Evolutionary conservation across 73 alveolate genomes (phyloP).

Genomic region (Symbiodinium pilosum): DNA sequence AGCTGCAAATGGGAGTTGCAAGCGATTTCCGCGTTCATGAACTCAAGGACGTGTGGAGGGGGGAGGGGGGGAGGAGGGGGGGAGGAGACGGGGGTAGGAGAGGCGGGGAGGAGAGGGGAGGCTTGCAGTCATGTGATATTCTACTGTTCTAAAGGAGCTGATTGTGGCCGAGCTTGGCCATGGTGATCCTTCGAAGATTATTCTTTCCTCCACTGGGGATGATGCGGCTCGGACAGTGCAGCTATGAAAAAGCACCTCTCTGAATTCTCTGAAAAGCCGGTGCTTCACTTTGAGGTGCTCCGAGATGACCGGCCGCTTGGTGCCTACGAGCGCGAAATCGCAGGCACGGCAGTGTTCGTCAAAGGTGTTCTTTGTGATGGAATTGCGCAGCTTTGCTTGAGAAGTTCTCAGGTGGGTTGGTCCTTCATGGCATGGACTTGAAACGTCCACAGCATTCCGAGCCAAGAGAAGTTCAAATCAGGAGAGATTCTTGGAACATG

Average conservation of each 20-base stretch:
- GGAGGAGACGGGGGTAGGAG: too few relatives aligned
- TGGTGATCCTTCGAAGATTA: constrained; percentile 7
- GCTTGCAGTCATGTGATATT: not conserved
- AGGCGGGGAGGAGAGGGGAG: too few relatives aligned
- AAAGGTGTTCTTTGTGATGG: not conserved
- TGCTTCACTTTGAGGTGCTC: not conserved
- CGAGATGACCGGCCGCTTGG: constrained; percentile 28
- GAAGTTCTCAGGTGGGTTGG: constrained; percentile 40
- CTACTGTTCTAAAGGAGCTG: constrained; percentile 7
- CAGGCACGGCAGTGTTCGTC: not conserved
- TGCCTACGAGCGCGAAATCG: constrained; percentile 20
- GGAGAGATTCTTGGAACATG: not conserved
- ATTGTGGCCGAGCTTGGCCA: constrained; percentile 74
- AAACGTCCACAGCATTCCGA: not conserved
- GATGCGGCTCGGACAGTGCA: constrained; percentile 5
- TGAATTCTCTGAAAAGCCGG: not conserved
- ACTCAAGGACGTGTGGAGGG: constrained; percentile 3
- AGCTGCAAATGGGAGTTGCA: constrained; percentile 47
- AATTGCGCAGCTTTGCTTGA: too few relatives aligned
- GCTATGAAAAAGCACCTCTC: too few relatives aligned
- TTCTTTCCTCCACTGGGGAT: constrained; percentile 60
- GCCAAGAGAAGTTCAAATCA: not conserved
- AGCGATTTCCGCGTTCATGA: constrained; percentile 75
- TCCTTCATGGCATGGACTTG: constrained; percentile 38
- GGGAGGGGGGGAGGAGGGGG: too few relatives aligned